phyloP scores from a whole-genome alignment of 140 eudicot species.

The Senecio squalidus region DNA sequence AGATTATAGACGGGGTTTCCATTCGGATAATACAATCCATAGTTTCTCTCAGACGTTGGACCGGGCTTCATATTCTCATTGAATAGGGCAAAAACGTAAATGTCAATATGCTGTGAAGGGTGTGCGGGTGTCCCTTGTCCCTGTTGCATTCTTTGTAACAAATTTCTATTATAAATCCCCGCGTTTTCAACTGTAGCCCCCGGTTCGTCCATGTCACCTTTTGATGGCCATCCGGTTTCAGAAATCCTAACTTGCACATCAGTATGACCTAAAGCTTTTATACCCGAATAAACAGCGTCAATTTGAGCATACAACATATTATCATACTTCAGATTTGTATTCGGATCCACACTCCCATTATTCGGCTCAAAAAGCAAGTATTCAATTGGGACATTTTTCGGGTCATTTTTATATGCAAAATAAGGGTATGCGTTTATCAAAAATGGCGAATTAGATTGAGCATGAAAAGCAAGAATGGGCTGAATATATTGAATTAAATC shows the following conservation, averaged over 20 bases:
- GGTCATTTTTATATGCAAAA: slow-evolving; percentile 78
- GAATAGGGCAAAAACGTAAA: slow-evolving; percentile 88
- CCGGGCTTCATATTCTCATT: slow-evolving; percentile 94
- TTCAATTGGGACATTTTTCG: slow-evolving; percentile 43
- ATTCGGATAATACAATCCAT: slow-evolving; percentile 82
- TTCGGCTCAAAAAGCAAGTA: slow-evolving; percentile 80
- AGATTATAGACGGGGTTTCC: slow-evolving; percentile 76
- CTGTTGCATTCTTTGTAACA: slow-evolving; percentile 56
- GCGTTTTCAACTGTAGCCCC: slow-evolving; percentile 89
- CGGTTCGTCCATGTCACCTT: slow-evolving; percentile 71
- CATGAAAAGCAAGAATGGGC: slow-evolving; percentile 59
- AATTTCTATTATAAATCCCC: slow-evolving; percentile 66
- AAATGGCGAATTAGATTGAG: slow-evolving; percentile 62
- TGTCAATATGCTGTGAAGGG: slow-evolving; percentile 63
- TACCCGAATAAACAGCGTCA: slow-evolving; percentile 90
- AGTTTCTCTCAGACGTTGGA: slow-evolving; percentile 89
- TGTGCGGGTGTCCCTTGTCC: slow-evolving; percentile 78
- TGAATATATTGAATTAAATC: slow-evolving; percentile 60
- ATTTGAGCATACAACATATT: slow-evolving; percentile 96
- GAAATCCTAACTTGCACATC: slow-evolving; percentile 69
- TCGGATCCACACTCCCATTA: slow-evolving; percentile 51
- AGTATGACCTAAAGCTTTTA: slow-evolving; percentile 71
- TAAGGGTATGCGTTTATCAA: slow-evolving; percentile 85
- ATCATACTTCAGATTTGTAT: slow-evolving; percentile 67
- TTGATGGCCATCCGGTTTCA: slow-evolving; percentile 99